Evolutionary conservation across 1,284 basidiomycete species (phyloP).

Genomic region (Trametes versicolor): DNA sequence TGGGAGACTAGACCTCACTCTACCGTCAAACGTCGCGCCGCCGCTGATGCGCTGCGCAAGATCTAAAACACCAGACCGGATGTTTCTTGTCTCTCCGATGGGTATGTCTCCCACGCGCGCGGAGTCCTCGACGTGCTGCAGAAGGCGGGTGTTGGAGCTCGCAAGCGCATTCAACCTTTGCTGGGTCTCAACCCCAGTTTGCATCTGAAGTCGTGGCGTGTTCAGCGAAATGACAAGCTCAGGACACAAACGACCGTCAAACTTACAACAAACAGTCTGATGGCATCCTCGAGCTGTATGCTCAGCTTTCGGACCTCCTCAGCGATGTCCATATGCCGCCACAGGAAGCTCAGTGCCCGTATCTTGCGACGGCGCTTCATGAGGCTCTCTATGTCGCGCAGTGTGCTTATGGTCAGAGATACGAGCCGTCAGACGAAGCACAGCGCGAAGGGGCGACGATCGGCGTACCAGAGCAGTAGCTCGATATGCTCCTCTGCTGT

Average conservation of each 20-base stretch:
- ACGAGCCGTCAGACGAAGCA: no score
- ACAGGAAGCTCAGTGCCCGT: background rate
- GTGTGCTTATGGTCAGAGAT: background rate
- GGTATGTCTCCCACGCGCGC: background rate
- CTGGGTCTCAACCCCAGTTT: background rate
- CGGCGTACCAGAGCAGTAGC: background rate
- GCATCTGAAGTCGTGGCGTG: background rate
- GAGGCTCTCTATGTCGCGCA: background rate
- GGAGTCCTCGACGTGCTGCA: background rate
- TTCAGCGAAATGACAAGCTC: no score
- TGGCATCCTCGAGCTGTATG: background rate
- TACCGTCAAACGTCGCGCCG: background rate
- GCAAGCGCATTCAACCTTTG: background rate
- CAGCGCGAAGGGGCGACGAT: background rate
- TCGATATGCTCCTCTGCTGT: background rate
- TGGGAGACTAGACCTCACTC: background rate
- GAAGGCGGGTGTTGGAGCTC: background rate
- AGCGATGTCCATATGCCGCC: background rate
- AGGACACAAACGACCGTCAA: no score
- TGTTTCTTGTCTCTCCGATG: background rate
- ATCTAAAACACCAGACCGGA: background rate
- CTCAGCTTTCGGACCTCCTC: background rate
- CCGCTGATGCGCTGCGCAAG: background rate
- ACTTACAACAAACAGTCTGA: background rate
- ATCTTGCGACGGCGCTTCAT: background rate